phyloP scores from a whole-genome alignment of 495 filamentous ascomycete species.

The Tuber borchii region DNA sequence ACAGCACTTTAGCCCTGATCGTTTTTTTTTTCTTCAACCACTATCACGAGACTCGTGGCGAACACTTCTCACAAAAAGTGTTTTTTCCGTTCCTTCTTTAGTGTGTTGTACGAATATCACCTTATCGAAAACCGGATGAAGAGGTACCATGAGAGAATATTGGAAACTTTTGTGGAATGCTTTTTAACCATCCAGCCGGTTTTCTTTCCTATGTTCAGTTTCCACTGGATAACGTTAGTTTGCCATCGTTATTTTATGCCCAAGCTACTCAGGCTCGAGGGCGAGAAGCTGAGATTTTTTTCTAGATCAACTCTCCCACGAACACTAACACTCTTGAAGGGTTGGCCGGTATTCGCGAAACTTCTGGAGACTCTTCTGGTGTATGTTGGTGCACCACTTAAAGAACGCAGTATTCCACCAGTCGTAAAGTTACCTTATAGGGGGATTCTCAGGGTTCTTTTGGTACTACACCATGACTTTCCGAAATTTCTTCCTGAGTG shows the following conservation, averaged over 20 bases:
- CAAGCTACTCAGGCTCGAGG: constrained; percentile 61
- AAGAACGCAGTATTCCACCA: constrained; percentile 60
- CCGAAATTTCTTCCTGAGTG: constrained; percentile 86
- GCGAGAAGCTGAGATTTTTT: constrained; percentile 43
- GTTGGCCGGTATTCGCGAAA: constrained; percentile 68
- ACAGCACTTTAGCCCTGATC: constrained; percentile 65
- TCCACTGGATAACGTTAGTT: constrained; percentile 74
- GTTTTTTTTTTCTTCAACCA: constrained; percentile 77
- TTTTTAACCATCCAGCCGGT: constrained; percentile 68
- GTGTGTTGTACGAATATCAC: constrained; percentile 66
- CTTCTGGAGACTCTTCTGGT: constrained; percentile 66
- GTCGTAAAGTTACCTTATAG: constrained; percentile 77
- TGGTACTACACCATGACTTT: constrained; percentile 88
- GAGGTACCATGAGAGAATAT: constrained; percentile 60
- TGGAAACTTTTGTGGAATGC: constrained; percentile 65
- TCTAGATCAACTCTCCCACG: constrained; percentile 14
- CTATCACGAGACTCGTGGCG: constrained; percentile 73
- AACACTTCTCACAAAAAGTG: constrained; percentile 76
- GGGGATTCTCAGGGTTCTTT: constrained; percentile 69
- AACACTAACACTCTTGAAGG: constrained; percentile 43
- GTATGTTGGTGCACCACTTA: constrained; percentile 74
- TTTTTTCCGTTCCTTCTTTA: constrained; percentile 89
- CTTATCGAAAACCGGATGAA: constrained; percentile 42
- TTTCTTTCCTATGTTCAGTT: constrained; percentile 71
- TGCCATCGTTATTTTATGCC: constrained; percentile 84